A percentile compares a stretch with the other conserved stretches of the same genome.
Evolutionary conservation across 169 alveolate genomes (phyloP).

Genomic region (Cyclospora cayetanensis): DNA sequence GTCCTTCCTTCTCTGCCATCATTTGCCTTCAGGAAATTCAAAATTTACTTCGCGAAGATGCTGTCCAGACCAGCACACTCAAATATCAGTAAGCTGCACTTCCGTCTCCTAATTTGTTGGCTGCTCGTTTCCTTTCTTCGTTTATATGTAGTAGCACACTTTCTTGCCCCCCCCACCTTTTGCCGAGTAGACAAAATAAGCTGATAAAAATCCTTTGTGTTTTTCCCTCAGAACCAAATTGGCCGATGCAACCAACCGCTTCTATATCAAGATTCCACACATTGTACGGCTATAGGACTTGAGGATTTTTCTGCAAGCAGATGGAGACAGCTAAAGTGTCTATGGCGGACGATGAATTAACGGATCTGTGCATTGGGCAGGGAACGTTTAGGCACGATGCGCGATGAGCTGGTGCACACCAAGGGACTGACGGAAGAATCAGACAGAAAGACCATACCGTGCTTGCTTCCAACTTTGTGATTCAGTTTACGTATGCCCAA

Average conservation of each 20-base stretch:
- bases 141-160: background rate
- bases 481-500: constrained; percentile 61
- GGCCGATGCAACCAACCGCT: constrained; percentile 73
- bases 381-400: too few relatives aligned
- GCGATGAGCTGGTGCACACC: too few relatives aligned
- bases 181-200: background rate
- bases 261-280: constrained; percentile 74
- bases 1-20: background rate
- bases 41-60: constrained; percentile 40
- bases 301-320: too few relatives aligned
- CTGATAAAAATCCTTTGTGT: background rate
- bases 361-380: too few relatives aligned
- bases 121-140: background rate
- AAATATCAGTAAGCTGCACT: constrained; percentile 37
- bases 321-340: too few relatives aligned
- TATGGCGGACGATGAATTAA: too few relatives aligned
- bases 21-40: constrained; percentile 18
- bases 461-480: background rate
- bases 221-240: constrained; percentile 41
- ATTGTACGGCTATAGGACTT: too few relatives aligned
- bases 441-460: too few relatives aligned
- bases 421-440: too few relatives aligned
- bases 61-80: constrained; percentile 10
- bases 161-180: too few relatives aligned
- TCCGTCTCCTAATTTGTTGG: background rate